A percentile compares a stretch with the other conserved stretches of the same genome.
Conservation (phyloP, 345 rosid species). For the Noccaea bulbosa region DNA sequence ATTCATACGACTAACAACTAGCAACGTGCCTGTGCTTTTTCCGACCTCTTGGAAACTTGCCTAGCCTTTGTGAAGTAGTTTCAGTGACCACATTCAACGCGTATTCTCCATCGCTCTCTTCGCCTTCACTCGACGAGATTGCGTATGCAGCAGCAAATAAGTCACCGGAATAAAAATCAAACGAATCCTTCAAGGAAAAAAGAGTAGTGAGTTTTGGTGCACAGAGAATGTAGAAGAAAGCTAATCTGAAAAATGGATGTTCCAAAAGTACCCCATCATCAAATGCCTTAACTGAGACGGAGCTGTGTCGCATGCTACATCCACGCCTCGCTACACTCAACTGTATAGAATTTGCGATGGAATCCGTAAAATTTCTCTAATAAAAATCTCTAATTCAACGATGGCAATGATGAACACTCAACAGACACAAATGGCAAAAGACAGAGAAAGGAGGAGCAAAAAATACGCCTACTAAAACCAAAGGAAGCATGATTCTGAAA, state of each 20-base stretch:
- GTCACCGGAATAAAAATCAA: conserved; percentile 48
- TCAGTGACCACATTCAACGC: conserved; percentile 53
- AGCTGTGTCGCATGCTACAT: conserved; percentile 25
- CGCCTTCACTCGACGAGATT: conserved; percentile 81
- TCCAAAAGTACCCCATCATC: conserved; percentile 52
- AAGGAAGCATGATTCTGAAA: background rate
- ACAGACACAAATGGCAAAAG: background rate
- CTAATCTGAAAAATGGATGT: background rate
- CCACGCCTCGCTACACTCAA: conserved; percentile 36
- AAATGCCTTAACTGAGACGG: conserved; percentile 49
- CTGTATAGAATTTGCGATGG: conserved; percentile 32
- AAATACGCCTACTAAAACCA: background rate
- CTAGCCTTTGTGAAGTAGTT: conserved; percentile 68
- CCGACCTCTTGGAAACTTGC: conserved; percentile 59
- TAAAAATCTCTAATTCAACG: too few species aligned
- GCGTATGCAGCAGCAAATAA: conserved; percentile 54
- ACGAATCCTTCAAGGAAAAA: conserved; percentile 46
- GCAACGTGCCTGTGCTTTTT: conserved; percentile 64
- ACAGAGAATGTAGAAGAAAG: background rate
- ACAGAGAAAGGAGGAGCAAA: background rate
- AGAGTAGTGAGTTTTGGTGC: too few species aligned
- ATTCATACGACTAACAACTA: background rate
- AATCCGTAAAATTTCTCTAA: too few species aligned
- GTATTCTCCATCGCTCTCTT: conserved; percentile 76
- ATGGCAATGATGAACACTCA: background rate